Evolutionary conservation across 2,329 filamentous ascomycete genomes (phyloP).

Genomic region (Microdochium bolleyi): DNA sequence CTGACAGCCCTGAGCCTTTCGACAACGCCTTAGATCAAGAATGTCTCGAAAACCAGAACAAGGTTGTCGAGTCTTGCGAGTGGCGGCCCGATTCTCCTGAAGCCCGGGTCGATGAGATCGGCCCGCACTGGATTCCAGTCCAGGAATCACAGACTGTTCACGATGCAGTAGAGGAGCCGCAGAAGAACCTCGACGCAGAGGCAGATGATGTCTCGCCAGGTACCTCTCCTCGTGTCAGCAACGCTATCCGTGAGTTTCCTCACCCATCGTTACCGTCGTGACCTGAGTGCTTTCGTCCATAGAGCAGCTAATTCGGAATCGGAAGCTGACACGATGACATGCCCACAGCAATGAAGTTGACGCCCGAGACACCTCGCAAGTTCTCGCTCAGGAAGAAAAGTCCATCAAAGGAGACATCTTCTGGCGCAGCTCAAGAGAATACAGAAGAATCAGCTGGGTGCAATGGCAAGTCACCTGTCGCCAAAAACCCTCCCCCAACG

Average conservation of each 20-base stretch:
- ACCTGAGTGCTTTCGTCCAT: background rate
- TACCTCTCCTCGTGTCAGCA: background rate
- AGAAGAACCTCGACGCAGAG: background rate
- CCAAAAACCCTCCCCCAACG: too few relatives aligned
- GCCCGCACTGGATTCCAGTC: constrained; percentile 2
- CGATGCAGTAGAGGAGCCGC: background rate
- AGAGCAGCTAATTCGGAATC: background rate
- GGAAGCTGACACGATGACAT: background rate
- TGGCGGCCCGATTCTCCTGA: constrained; percentile 16
- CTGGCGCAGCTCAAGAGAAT: too few relatives aligned
- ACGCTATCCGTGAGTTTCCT: background rate
- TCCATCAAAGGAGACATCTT: too few relatives aligned
- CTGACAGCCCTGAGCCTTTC: constrained; percentile 14
- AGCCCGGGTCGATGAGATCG: constrained; percentile 16
- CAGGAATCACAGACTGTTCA: background rate
- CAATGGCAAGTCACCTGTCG: too few relatives aligned
- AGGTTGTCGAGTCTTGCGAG: constrained; percentile 7
- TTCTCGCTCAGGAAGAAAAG: too few relatives aligned
- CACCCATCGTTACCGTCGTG: too few relatives aligned
- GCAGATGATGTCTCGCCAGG: background rate
- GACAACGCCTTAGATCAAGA: constrained; percentile 14
- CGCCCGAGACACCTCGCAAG: too few relatives aligned
- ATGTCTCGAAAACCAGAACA: background rate
- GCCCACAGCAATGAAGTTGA: too few relatives aligned
- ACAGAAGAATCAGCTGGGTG: too few relatives aligned